Percentiles rank a stretch among this genome's conserved stretches.
These are phyloP conservation scores for Hirschfeldia incana DNA, from an alignment of 345 rosid species.

Conservation along the genomic window DNA sequence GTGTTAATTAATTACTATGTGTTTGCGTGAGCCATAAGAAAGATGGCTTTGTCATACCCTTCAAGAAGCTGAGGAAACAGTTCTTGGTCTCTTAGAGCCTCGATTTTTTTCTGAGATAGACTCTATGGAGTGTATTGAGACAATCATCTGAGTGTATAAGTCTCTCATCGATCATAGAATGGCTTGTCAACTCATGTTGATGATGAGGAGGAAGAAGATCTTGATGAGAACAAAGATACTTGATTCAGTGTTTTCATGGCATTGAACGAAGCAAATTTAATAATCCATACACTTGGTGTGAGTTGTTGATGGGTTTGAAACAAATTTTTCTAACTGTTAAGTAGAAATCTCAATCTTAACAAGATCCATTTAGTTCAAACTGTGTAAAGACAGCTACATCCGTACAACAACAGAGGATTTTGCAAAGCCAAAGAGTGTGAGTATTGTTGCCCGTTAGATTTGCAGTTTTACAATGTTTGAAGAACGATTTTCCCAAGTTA, in stretches of 20 bases:
- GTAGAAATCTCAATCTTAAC: slow-evolving; percentile 10
- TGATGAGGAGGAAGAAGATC: too few relatives aligned
- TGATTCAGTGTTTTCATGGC: neutral
- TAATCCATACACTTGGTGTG: neutral
- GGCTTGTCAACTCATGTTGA: too few relatives aligned
- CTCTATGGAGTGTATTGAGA: too few relatives aligned
- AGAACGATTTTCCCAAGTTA: neutral
- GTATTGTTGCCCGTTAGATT: neutral
- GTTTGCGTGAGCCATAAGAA: too few relatives aligned
- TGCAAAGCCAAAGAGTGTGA: slow-evolving; percentile 13
- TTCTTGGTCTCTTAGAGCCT: too few relatives aligned
- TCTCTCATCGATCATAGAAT: too few relatives aligned
- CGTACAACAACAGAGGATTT: neutral
- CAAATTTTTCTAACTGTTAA: neutral
- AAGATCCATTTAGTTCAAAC: slow-evolving; percentile 9
- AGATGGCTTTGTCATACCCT: too few relatives aligned
- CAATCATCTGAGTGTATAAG: too few relatives aligned
- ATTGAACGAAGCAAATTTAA: slow-evolving; percentile 66
- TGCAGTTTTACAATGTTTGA: slow-evolving; percentile 10
- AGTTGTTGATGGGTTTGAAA: slow-evolving; percentile 3
- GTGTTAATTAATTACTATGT: too few relatives aligned
- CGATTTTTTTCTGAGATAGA: too few relatives aligned
- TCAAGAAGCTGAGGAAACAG: too few relatives aligned
- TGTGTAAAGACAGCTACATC: slow-evolving; percentile 15
- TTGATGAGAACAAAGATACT: too few relatives aligned